These are phyloP conservation scores for Hortiboletus rubellus DNA, from an alignment of 1,284 basidiomycete species.

Conservation along the genomic window DNA sequence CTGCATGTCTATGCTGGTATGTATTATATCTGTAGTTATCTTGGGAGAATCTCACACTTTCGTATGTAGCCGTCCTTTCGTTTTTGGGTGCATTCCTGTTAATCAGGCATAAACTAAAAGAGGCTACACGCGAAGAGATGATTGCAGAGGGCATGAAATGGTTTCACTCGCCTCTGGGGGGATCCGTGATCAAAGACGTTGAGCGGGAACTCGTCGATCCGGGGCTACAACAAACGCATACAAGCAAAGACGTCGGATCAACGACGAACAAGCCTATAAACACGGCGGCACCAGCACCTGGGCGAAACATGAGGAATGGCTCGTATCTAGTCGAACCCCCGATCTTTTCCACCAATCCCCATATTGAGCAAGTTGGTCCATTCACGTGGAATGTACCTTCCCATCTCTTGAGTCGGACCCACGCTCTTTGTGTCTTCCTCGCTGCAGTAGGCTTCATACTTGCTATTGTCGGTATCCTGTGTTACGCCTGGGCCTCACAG, in stretches of 20 bases:
- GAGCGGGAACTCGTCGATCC: slow-evolving; percentile 9
- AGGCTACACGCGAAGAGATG: slow-evolving; percentile 46
- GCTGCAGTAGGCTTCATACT: slow-evolving; percentile 54
- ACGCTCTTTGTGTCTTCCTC: slow-evolving; percentile 49
- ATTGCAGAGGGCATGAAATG: slow-evolving; percentile 29
- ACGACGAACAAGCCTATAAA: neutral
- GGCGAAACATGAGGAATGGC: neutral
- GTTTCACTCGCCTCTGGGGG: slow-evolving; percentile 18
- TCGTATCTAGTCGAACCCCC: slow-evolving; percentile 20
- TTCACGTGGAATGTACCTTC: slow-evolving; percentile 37
- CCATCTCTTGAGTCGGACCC: slow-evolving; percentile 49
- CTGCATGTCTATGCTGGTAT: slow-evolving; percentile 55
- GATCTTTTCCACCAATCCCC: slow-evolving; percentile 45
- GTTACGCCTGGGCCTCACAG: slow-evolving; percentile 51
- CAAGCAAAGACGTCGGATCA: neutral
- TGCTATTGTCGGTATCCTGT: slow-evolving; percentile 49
- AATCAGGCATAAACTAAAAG: slow-evolving; percentile 54
- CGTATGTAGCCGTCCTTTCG: slow-evolving; percentile 48
- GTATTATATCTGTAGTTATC: slow-evolving; percentile 12
- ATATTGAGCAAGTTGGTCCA: slow-evolving; percentile 46
- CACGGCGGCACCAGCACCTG: neutral
- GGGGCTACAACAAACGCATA: neutral
- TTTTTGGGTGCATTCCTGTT: slow-evolving; percentile 60
- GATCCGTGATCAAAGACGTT: slow-evolving; percentile 10
- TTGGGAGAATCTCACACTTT: no score